These are phyloP conservation scores for Vaucheria bursata DNA, from an alignment of 352 stramenopile genomes.

Conservation along the genomic window DNA sequence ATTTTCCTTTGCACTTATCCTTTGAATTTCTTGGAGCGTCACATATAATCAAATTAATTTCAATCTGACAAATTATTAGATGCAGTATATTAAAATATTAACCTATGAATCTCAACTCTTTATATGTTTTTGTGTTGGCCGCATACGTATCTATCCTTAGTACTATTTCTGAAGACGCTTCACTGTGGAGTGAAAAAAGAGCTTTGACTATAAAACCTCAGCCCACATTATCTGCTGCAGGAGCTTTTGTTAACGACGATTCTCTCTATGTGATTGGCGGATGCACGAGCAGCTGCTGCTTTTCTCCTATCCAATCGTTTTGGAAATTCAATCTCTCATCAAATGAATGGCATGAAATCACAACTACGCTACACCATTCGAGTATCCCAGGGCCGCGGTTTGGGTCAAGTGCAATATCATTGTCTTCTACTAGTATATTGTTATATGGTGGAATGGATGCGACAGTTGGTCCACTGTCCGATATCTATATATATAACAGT, in stretches of 20 bases:
- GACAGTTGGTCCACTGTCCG: background rate
- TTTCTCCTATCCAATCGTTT: background rate
- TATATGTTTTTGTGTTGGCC: no score
- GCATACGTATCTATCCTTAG: no score
- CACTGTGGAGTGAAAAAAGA: background rate
- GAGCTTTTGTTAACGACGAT: background rate
- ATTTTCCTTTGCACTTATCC: no score
- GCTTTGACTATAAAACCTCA: background rate
- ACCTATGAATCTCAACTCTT: no score
- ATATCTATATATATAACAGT: background rate
- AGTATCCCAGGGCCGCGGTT: background rate
- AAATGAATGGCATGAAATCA: background rate
- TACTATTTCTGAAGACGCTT: no score
- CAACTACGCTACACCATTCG: background rate
- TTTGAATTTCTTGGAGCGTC: no score
- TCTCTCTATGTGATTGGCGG: background rate
- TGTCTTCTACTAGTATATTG: background rate
- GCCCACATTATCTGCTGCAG: background rate
- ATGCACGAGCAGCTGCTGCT: constrained; percentile 11
- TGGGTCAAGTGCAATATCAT: background rate
- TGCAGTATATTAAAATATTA: no score
- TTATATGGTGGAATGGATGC: constrained; percentile 10
- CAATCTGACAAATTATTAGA: no score
- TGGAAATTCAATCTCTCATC: background rate
- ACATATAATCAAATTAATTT: no score